These are phyloP conservation scores for Hypoxylon sp. DNA, from an alignment of 2,329 filamentous ascomycete species.

Conservation along the genomic window DNA sequence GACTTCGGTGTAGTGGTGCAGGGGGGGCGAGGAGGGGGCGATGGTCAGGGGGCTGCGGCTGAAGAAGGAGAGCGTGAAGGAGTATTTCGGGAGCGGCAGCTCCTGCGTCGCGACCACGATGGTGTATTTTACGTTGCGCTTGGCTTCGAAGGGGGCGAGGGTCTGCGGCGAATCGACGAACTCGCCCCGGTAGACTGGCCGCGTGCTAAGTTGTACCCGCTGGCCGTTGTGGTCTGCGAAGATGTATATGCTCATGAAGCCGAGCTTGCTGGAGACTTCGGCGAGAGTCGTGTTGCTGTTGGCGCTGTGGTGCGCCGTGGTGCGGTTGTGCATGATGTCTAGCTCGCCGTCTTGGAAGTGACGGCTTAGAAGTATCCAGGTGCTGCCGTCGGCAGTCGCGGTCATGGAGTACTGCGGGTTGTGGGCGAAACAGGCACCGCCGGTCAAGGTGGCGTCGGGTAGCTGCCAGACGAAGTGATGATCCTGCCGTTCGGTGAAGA, in stretches of 20 bases:
- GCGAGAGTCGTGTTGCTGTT: constrained; percentile 52
- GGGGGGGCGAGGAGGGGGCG: constrained; percentile 71
- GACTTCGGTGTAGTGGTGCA: constrained; percentile 71
- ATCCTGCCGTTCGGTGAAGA: constrained; percentile 87
- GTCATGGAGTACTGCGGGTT: constrained; percentile 81
- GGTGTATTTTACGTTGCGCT: constrained; percentile 62
- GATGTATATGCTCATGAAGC: constrained; percentile 89
- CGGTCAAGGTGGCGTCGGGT: constrained; percentile 62
- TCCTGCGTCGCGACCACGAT: constrained; percentile 84
- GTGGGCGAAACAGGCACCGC: constrained; percentile 67
- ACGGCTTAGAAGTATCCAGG: constrained; percentile 89
- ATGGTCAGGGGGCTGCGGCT: constrained; percentile 75
- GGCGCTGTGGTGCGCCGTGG: constrained; percentile 46
- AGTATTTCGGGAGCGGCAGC: constrained; percentile 79
- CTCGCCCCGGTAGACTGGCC: constrained; percentile 80
- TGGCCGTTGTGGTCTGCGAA: constrained; percentile 79
- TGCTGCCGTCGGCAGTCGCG: constrained; percentile 69
- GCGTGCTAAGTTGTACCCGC: constrained; percentile 81
- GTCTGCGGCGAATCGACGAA: constrained; percentile 96
- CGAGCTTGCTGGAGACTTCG: constrained; percentile 69
- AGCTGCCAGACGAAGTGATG: constrained; percentile 89
- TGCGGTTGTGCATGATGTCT: constrained; percentile 65
- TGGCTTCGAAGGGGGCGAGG: constrained; percentile 78
- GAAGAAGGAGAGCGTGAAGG: constrained; percentile 90
- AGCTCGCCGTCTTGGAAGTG: constrained; percentile 83